Conservation (phyloP, 768 basidiomycete species). For the Termitomyces sp. region DNA sequence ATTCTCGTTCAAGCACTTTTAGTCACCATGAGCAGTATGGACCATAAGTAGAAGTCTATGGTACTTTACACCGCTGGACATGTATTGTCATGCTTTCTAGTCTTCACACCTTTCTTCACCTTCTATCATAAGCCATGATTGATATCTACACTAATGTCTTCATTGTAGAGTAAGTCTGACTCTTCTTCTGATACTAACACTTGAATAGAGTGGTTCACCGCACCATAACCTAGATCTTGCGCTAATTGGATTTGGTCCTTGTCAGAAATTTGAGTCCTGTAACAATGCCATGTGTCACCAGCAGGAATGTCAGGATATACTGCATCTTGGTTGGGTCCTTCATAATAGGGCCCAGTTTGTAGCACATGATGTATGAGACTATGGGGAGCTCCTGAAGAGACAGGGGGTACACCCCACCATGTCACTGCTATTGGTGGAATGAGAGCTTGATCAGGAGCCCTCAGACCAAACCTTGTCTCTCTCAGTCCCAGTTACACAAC, state of each 20-base stretch:
- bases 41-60: too few species aligned
- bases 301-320: neutral
- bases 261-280: neutral
- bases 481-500: too few species aligned
- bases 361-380: neutral
- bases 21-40: too few species aligned
- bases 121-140: neutral
- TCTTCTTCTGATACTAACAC: neutral
- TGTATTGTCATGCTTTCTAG: neutral
- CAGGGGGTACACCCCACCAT: too few species aligned
- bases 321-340: neutral
- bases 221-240: neutral
- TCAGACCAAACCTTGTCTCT: too few species aligned
- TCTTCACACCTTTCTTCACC: neutral
- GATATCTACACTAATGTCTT: neutral
- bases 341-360: neutral
- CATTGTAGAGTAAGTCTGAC: neutral
- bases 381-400: too few species aligned
- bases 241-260: neutral
- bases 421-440: too few species aligned
- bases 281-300: neutral
- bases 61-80: neutral
- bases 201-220: neutral
- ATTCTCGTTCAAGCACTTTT: too few species aligned
- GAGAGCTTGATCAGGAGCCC: too few species aligned